Conservation (phyloP, 495 filamentous ascomycete genomes). For the Talaromyces wortmannii region DNA sequence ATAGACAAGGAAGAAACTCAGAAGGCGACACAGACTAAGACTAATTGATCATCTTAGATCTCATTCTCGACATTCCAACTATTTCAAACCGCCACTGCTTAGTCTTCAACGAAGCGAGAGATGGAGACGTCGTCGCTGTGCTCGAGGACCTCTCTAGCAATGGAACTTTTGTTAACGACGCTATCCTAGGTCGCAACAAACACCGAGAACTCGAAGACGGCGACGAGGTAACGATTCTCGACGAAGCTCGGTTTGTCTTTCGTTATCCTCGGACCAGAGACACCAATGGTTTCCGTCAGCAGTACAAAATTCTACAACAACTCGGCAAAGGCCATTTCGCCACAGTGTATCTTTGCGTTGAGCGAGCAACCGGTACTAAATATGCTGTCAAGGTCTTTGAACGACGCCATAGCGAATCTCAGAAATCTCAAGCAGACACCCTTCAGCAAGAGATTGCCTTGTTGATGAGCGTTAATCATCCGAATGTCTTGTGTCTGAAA, state of each 20-base stretch:
- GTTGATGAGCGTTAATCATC: constrained; percentile 91
- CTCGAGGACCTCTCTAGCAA: constrained; percentile 94
- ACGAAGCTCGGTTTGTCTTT: constrained; percentile 81
- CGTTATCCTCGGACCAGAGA: constrained; percentile 73
- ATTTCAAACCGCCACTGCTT: constrained; percentile 96
- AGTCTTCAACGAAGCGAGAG: constrained; percentile 80
- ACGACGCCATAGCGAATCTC: constrained; percentile 68
- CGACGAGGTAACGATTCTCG: constrained; percentile 82
- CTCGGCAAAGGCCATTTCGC: constrained; percentile 97
- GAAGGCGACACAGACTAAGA: neutral
- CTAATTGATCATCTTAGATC: constrained; percentile 45
- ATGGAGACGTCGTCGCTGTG: constrained; percentile 70
- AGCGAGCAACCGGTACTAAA: constrained; percentile 71
- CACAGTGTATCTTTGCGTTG: constrained; percentile 84
- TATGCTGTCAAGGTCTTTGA: constrained; percentile 95
- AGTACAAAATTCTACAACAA: constrained; percentile 77
- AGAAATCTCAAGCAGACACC: constrained; percentile 73
- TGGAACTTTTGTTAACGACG: constrained; percentile 93
- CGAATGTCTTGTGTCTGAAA: constrained; percentile 90
- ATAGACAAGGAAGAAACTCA: neutral
- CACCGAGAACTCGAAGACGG: constrained; percentile 78
- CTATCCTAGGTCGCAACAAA: constrained; percentile 85
- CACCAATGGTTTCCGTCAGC: constrained; percentile 73
- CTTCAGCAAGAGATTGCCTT: constrained; percentile 95
- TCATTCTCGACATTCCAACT: constrained; percentile 68